These are phyloP conservation scores for Fraxinus floribunda DNA, from an alignment of 305 asterid genomes.

Conservation along the genomic window DNA sequence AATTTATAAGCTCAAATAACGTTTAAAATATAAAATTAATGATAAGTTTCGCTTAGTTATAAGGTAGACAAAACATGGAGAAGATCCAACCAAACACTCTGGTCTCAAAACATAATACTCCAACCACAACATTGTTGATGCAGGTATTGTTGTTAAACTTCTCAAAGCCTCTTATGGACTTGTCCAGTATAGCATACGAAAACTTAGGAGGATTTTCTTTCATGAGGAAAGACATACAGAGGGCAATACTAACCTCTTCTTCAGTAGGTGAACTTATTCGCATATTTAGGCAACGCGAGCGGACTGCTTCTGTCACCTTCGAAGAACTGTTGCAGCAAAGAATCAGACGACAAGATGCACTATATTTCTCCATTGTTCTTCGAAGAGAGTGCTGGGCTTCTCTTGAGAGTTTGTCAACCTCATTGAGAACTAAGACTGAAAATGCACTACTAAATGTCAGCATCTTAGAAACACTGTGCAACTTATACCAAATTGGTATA, in stretches of 20 bases:
- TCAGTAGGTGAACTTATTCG: slow-evolving; percentile 82
- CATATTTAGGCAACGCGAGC: slow-evolving; percentile 93
- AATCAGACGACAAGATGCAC: slow-evolving; percentile 88
- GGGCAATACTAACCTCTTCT: slow-evolving; percentile 57
- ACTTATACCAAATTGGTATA: slow-evolving; percentile 15
- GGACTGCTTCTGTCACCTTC: slow-evolving; percentile 94
- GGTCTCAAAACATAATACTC: slow-evolving; percentile 5
- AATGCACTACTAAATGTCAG: slow-evolving; percentile 28
- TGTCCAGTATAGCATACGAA: slow-evolving; percentile 3
- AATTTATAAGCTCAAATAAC: background rate
- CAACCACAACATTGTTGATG: background rate
- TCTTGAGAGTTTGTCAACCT: slow-evolving; percentile 95
- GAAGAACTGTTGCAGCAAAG: slow-evolving; percentile 97
- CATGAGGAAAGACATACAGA: slow-evolving; percentile 11
- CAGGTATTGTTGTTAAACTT: background rate
- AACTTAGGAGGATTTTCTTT: slow-evolving; percentile 12
- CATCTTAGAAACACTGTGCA: slow-evolving; percentile 20
- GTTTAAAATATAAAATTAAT: background rate
- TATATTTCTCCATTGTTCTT: slow-evolving; percentile 98
- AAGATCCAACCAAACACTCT: slow-evolving; percentile 16
- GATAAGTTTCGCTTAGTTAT: background rate
- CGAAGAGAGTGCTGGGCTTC: slow-evolving; percentile 99
- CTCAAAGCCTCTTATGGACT: background rate
- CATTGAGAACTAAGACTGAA: slow-evolving; percentile 86
- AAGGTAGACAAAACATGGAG: background rate